Evolutionary conservation across 331 rosid genomes (phyloP).

Genomic region (Malus hybrid): DNA sequence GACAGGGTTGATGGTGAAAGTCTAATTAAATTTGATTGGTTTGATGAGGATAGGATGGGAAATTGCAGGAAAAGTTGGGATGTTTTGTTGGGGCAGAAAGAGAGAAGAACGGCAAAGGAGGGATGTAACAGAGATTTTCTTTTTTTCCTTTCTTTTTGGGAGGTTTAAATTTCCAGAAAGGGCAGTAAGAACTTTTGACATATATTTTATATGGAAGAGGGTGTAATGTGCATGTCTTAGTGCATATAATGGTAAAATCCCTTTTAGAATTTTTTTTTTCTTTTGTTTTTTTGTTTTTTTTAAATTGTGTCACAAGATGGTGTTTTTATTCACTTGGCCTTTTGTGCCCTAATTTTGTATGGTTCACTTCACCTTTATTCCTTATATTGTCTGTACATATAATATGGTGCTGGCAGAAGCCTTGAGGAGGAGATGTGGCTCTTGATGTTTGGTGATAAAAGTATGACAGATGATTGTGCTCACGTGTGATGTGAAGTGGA

Average conservation of each 20-base stretch:
- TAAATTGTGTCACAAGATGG: not conserved
- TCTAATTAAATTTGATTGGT: slow-evolving; percentile 56
- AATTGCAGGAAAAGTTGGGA: not conserved
- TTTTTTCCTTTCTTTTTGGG: not conserved
- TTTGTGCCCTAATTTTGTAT: no score
- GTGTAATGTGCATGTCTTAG: not conserved
- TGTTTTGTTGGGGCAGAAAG: not conserved
- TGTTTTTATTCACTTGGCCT: no score
- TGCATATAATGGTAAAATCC: not conserved
- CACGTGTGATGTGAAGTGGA: not conserved
- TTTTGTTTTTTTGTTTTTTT: not conserved
- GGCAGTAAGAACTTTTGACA: slow-evolving; percentile 40
- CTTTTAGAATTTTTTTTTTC: slow-evolving; percentile 5
- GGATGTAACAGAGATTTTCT: not conserved
- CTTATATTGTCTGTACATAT: not conserved
- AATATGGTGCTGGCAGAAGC: not conserved
- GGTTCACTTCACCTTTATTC: not conserved
- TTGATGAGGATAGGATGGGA: slow-evolving; percentile 26
- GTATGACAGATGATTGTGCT: not conserved
- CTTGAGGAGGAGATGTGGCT: not conserved
- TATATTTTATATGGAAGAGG: slow-evolving; percentile 12
- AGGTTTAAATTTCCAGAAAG: slow-evolving; percentile 23
- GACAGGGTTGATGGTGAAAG: slow-evolving; percentile 40
- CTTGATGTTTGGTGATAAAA: not conserved
- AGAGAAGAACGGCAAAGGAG: not conserved